Evolutionary conservation across 257 asterid species (phyloP), one percentile per base, ranked within the genome.

Genomic region (Primulina eburnea): DNA sequence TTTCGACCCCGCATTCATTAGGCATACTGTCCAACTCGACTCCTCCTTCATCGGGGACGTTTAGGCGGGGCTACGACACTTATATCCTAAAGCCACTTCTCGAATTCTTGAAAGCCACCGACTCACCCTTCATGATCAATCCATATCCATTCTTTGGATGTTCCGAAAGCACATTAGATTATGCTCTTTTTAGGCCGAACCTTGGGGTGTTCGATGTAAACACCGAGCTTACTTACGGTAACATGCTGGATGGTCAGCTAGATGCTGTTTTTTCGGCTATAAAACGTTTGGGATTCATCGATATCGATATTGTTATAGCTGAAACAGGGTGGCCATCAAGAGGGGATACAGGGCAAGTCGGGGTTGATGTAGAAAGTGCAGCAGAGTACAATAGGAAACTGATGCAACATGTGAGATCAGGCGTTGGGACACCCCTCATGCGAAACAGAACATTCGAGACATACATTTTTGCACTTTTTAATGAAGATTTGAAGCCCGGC

Each of bases 301-400:
- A 79, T 24, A 64, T 82, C 5, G 82, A 80, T 18, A 64, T 84
- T 2, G 85, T 73, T 30, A 78, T 82, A 14, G 85, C 83, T 1
- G 89, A 84, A 59, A 84, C 83, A 3, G 89, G 89, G 29, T 84
- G 89, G 89, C 87, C 89, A 3, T 84, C 80, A 1, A 57, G 26
- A 33, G 89, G 89, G 58, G 89, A 82, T 32, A 20, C 60, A 2
- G 78, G 78, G 37, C 83, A 84, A 60, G 30, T n/a, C 0, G 88
- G 85, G 68, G 78, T 73, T 59, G 29, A 79, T 57, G 35, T 67
- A 14, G 80, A 64, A 30, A 80, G 68, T 17, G 85, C 89, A 8
- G 71, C 66, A n/a, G 78, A 80, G 26, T 84, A 84, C 62, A 82
- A 79, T 14, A 68, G 76, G 33, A 82, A 77, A 28, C 59, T 82